Evolutionary conservation across 2,329 filamentous ascomycete species (phyloP).

Genomic region (Thermothelomyces thermophilus): DNA sequence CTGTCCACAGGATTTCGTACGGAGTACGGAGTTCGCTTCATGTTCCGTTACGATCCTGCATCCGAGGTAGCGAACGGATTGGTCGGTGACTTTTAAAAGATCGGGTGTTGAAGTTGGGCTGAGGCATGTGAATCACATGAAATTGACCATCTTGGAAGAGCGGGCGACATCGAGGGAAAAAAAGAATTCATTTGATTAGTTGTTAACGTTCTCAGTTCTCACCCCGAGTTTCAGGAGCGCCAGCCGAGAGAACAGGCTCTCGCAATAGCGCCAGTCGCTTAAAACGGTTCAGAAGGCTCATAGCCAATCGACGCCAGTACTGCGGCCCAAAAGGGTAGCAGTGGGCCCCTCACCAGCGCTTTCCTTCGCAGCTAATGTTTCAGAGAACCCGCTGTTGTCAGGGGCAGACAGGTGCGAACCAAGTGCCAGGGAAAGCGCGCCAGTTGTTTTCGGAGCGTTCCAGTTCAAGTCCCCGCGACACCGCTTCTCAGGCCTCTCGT

Average conservation of each 20-base stretch:
- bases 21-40: too few species aligned
- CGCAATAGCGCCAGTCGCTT: conserved; percentile 5
- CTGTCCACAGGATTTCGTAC: too few species aligned
- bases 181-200: background rate
- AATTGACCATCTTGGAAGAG: too few species aligned
- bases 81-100: too few species aligned
- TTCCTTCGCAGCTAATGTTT: conserved; percentile 24
- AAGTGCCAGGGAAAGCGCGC: conserved; percentile 4
- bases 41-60: too few species aligned
- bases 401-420: background rate
- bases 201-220: background rate
- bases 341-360: conserved; percentile 9
- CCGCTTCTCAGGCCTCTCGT: too few species aligned
- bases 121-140: too few species aligned
- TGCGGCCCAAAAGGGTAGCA: conserved; percentile 15
- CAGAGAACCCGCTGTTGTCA: conserved; percentile 17
- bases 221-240: conserved; percentile 10
- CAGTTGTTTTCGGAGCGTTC: conserved; percentile 2
- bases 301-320: conserved; percentile 14
- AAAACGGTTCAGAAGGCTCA: background rate
- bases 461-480: background rate
- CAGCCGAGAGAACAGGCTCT: conserved; percentile 1
- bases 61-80: too few species aligned
- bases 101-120: too few species aligned
- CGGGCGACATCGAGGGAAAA: too few species aligned